phyloP scores from a whole-genome alignment of 2,329 filamentous ascomycete species.

The Colletotrichum eremochloae region DNA sequence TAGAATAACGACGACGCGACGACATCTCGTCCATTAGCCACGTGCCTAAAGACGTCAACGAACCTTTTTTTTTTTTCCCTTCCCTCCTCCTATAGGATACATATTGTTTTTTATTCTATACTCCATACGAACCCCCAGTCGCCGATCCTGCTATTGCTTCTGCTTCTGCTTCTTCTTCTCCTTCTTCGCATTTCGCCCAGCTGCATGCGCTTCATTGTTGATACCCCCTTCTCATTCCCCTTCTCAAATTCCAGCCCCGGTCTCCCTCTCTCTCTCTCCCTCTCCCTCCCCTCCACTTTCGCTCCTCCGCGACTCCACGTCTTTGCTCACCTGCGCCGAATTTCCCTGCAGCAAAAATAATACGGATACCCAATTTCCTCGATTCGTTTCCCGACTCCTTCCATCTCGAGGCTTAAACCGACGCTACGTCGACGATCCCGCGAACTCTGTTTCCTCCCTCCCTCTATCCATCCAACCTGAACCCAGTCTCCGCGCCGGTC shows the following conservation, averaged over 20 bases:
- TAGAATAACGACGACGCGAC: neutral
- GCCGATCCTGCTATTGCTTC: neutral
- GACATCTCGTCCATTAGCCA: neutral
- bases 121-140: neutral
- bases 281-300: conserved; percentile 5
- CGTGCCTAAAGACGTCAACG: neutral
- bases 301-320: conserved; percentile 1
- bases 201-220: conserved; percentile 35
- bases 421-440: neutral
- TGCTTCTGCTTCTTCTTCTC: conserved; percentile 5
- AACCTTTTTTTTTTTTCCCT: neutral
- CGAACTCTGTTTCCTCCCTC: neutral
- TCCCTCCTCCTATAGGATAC: neutral
- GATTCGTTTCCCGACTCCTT: neutral
- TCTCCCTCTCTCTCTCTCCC: conserved; percentile 10
- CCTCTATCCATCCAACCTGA: neutral
- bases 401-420: neutral
- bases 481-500: conserved; percentile 8
- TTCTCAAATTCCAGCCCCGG: neutral
- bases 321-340: conserved; percentile 5
- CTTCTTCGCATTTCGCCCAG: conserved; percentile 16
- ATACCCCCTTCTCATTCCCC: conserved; percentile 30
- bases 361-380: conserved; percentile 34
- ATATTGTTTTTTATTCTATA: neutral
- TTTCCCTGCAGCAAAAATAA: conserved; percentile 28